phyloP scores from a whole-genome alignment of 2,329 filamentous ascomycete genomes.

The Ilyonectria mors-panacis region DNA sequence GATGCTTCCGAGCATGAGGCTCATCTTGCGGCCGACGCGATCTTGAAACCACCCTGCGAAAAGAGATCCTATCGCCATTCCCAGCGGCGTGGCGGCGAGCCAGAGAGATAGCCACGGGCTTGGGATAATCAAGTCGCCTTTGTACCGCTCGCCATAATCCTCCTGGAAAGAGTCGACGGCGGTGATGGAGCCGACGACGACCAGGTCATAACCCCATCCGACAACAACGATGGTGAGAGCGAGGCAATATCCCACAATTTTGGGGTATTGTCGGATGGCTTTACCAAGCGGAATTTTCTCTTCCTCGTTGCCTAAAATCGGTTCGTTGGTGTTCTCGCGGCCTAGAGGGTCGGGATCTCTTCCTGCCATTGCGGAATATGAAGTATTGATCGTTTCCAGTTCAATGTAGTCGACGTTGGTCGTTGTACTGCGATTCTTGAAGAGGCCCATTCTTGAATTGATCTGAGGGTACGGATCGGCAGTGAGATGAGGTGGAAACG shows the following conservation, averaged over 20 bases:
- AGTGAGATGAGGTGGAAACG: background rate
- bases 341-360: background rate
- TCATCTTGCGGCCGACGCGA: conserved; percentile 43
- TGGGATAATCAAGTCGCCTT: conserved; percentile 46
- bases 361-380: conserved; percentile 23
- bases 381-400: conserved; percentile 25
- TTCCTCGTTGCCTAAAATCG: conserved; percentile 21
- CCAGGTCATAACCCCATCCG: conserved; percentile 51
- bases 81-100: conserved; percentile 43
- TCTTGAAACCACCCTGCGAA: conserved; percentile 50
- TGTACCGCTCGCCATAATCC: conserved; percentile 47
- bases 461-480: background rate
- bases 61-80: conserved; percentile 43
- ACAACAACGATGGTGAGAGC: conserved; percentile 47
- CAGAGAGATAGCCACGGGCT: conserved; percentile 49
- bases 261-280: conserved; percentile 47
- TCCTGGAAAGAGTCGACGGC: conserved; percentile 48
- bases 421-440: background rate
- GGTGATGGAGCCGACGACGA: conserved; percentile 48
- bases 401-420: conserved; percentile 25
- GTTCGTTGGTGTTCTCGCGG: background rate
- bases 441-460: conserved; percentile 6
- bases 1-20: conserved; percentile 44
- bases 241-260: conserved; percentile 46
- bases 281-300: conserved; percentile 44